Conservation (phyloP, 805 yeast species). For the Cyberlindnera petersonii region DNA sequence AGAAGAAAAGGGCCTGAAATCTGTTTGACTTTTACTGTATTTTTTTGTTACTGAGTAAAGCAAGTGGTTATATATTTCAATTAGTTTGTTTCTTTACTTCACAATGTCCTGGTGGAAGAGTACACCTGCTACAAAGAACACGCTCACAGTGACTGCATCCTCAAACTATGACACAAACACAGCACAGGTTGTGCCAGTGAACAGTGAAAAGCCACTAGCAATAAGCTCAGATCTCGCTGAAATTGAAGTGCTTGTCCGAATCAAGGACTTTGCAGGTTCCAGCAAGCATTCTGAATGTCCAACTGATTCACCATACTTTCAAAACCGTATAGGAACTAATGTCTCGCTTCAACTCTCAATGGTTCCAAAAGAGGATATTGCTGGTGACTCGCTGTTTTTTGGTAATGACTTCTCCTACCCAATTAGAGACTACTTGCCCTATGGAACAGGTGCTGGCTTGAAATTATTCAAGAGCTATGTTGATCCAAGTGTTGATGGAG, state of each 20-base stretch:
- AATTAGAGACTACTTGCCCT: constrained; percentile 54
- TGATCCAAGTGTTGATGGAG: constrained; percentile 64
- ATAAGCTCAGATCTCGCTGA: constrained; percentile 38
- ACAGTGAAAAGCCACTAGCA: constrained; percentile 35
- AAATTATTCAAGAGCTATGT: constrained; percentile 53
- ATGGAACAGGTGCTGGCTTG: constrained; percentile 50
- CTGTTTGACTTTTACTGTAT: no score
- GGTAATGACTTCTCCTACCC: constrained; percentile 69
- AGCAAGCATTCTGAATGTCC: constrained; percentile 34
- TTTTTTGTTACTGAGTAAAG: no score
- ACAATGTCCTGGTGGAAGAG: constrained; percentile 14
- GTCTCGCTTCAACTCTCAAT: constrained; percentile 38
- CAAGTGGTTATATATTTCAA: no score
- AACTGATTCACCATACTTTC: constrained; percentile 15
- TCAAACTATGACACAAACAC: constrained; percentile 1
- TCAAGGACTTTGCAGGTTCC: constrained; percentile 46
- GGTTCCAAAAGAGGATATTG: constrained; percentile 38
- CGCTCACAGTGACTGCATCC: constrained; percentile 8
- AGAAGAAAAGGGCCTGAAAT: no score
- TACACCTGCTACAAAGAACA: constrained; percentile 1
- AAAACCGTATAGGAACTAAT: constrained; percentile 26
- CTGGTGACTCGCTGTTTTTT: constrained; percentile 53
- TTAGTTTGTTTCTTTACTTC: background rate
- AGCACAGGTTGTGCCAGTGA: constrained; percentile 26
- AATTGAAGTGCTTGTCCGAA: constrained; percentile 38